Evolutionary conservation across 2,329 filamentous ascomycete species (phyloP).

Genomic region (Calonectria pseudoreteaudii): DNA sequence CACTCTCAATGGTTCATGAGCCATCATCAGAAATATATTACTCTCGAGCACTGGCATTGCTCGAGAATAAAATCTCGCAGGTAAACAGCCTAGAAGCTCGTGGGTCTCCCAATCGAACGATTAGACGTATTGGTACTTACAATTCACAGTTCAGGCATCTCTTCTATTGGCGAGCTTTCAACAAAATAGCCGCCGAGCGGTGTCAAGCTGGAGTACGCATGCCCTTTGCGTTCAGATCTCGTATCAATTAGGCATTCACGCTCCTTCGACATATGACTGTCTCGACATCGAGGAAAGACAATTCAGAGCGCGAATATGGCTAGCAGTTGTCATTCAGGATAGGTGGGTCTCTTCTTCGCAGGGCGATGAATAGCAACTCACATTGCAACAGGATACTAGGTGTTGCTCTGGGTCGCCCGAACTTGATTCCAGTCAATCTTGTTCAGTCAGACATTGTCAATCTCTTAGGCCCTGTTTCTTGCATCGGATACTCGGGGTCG

Average conservation of each 20-base stretch:
- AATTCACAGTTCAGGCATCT: slow-evolving; percentile 41
- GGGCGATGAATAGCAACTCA: neutral
- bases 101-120: neutral
- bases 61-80: slow-evolving; percentile 42
- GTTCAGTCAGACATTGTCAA: slow-evolving; percentile 24
- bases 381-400: slow-evolving; percentile 11
- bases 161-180: slow-evolving; percentile 45
- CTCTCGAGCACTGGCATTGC: slow-evolving; percentile 37
- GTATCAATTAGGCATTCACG: slow-evolving; percentile 48
- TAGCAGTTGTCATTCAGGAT: slow-evolving; percentile 6
- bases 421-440: slow-evolving; percentile 26
- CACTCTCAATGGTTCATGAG: slow-evolving; percentile 33
- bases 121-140: neutral
- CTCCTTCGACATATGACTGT: slow-evolving; percentile 26
- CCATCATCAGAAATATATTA: slow-evolving; percentile 44
- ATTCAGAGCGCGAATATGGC: slow-evolving; percentile 1
- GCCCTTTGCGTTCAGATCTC: slow-evolving; percentile 44
- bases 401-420: slow-evolving; percentile 25
- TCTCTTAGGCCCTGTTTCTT: slow-evolving; percentile 4
- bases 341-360: neutral
- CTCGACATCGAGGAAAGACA: neutral
- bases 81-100: slow-evolving; percentile 25
- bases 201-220: slow-evolving; percentile 46
- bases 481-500: neutral
- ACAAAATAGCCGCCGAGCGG: slow-evolving; percentile 46